Evolutionary conservation across 208 protist genomes (phyloP).

Genomic region (Crithidia brevicula): DNA sequence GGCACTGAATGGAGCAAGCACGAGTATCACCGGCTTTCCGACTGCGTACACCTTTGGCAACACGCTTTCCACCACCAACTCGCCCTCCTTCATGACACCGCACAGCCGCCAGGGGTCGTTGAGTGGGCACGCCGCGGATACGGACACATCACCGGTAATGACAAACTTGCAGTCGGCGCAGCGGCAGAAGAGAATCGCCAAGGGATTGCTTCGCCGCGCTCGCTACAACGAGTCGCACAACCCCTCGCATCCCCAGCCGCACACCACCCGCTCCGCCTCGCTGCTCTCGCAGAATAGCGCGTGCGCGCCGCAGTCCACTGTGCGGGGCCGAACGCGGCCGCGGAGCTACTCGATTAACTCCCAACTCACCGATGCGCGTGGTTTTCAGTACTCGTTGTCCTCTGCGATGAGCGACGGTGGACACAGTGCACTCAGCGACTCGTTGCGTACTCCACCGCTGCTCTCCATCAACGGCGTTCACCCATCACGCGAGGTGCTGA

Average conservation of each 20-base stretch:
- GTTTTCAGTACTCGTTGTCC: constrained; percentile 38
- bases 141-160: constrained; percentile 15
- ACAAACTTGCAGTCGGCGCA: constrained; percentile 25
- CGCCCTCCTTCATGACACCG: constrained; percentile 28
- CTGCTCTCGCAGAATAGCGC: constrained; percentile 28
- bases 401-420: constrained; percentile 32
- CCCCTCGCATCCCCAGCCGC: constrained; percentile 4
- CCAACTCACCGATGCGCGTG: constrained; percentile 24
- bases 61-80: constrained; percentile 26
- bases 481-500: constrained; percentile 14
- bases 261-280: constrained; percentile 20
- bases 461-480: constrained; percentile 3
- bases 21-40: constrained; percentile 12
- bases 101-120: constrained; percentile 35
- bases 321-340: constrained; percentile 25
- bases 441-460: constrained; percentile 19
- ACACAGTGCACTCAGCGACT: constrained; percentile 32
- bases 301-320: constrained; percentile 9
- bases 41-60: constrained; percentile 8
- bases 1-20: constrained; percentile 9
- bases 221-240: constrained; percentile 53
- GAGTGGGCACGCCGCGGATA: constrained; percentile 12
- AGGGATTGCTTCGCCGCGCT: constrained; percentile 50
- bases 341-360: constrained; percentile 34
- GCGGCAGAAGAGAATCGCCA: constrained; percentile 50